Conservation (phyloP, 2,329 filamentous ascomycete species). For the Coniochaeta prunicola region DNA sequence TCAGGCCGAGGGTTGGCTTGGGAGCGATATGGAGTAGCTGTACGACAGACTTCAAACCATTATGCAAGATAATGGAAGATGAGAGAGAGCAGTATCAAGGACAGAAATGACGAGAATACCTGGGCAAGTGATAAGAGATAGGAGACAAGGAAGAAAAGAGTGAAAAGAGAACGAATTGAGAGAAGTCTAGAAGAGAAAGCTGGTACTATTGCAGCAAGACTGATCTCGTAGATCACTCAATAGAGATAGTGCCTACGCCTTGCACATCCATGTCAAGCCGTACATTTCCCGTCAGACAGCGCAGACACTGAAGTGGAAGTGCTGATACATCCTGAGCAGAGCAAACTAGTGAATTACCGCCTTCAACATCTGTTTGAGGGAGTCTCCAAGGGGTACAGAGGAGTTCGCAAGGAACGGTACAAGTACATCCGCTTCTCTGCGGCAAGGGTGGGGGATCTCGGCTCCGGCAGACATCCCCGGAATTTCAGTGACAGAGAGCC, state of each 20-base stretch:
- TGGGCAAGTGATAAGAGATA: not conserved
- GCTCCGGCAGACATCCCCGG: not conserved
- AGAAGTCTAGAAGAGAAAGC: not conserved
- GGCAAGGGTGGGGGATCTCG: not conserved
- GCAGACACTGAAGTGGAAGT: not conserved
- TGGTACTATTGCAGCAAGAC: not conserved
- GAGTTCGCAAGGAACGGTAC: not conserved
- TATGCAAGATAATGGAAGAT: not conserved
- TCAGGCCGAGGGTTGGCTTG: not conserved
- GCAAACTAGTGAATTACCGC: not conserved
- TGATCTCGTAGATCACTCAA: not conserved
- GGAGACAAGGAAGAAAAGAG: not conserved
- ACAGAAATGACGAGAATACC: not conserved
- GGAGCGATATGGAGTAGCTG: not conserved
- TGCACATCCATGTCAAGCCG: not conserved
- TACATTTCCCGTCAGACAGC: not conserved
- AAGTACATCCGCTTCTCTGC: not conserved
- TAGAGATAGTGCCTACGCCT: not conserved
- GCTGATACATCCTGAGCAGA: not conserved
- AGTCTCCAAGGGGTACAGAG: not conserved
- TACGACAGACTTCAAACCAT: not conserved
- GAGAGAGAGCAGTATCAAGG: not conserved
- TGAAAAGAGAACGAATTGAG: not conserved
- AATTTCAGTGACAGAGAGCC: not conserved
- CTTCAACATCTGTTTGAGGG: not conserved